Base-by-base conservation (phyloP, 345 rosid species). In the Physaria fendleri region DNA sequence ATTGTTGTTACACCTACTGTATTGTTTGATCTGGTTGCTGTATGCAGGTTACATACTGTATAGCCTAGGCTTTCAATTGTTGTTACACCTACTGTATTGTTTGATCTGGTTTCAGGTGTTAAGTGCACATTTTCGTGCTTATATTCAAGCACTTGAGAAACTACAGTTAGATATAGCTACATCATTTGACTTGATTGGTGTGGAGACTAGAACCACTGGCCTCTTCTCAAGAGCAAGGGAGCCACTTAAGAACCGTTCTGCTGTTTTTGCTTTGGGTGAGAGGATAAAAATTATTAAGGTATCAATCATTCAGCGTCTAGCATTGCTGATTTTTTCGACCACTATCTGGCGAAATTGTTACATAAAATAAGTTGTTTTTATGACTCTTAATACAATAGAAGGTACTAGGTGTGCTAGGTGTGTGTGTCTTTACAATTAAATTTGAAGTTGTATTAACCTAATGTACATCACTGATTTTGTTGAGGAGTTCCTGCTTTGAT, bases 51-150 rank as follows among this genome's bases (percentile, higher is more conserved):
- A n/a, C n/a, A n/a, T n/a, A n/a, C n/a, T n/a, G n/a, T n/a, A n/a
- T n/a, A 59, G 43, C 41, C 22, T 29, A 62, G 38, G 43, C 33
- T 18, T 56, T 47, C 34, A 48, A 14, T 27, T 33, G 12, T 33
- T 63, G 47, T 63, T 41, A 56, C 47, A 30, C 41, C 27, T 70
- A 18, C 24, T 57, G 21, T 9, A 3, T 24, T 56, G 47, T 56
- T 52, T 41, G 41, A 41, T 63, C 22, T 62, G 35, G 25, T 72
- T 77, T 60, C 88, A 93, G 99, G 99, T 93, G 59, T 73, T 93
- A 62, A 89, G 99, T 81, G 96, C 99, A 45, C 96, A 89, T 81
- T 89, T 93, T 62, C 90, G 92, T 71, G 94, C 97, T 66, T 93
- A 89, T 77, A 93, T 89, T 75, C 96, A 85, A 79, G 99, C 96